phyloP scores from a whole-genome alignment of 202 grass and related monocot species.

The Carex arenaria region DNA sequence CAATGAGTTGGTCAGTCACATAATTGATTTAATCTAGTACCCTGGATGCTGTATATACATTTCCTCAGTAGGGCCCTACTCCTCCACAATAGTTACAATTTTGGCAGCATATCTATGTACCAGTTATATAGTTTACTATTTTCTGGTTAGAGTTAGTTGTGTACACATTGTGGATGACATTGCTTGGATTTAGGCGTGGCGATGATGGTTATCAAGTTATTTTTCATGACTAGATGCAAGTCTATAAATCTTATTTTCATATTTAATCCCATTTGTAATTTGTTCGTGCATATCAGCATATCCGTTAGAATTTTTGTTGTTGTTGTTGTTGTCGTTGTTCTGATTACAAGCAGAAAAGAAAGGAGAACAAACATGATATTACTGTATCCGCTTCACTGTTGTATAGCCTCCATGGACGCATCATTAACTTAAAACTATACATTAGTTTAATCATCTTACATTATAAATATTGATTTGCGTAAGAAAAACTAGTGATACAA shows the following conservation, averaged over 20 bases:
- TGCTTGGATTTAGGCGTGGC: not conserved
- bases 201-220: not conserved
- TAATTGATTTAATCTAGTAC: constrained; percentile 13
- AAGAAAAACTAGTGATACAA: not conserved
- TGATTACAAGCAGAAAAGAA: not conserved
- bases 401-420: too few species aligned
- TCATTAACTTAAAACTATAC: too few species aligned
- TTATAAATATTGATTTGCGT: too few species aligned
- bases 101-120: not conserved
- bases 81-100: not conserved
- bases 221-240: not conserved
- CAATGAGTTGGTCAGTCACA: not conserved
- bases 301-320: not conserved
- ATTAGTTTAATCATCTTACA: too few species aligned
- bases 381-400: not conserved
- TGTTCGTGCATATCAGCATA: not conserved
- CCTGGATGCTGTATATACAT: not conserved
- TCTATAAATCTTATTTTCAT: not conserved
- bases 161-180: not conserved
- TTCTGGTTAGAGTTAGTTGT: not conserved
- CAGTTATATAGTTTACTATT: not conserved
- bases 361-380: not conserved
- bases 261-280: not conserved
- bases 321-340: too few species aligned
- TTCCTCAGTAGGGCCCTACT: not conserved